These are phyloP conservation scores for Wickerhamomyces hampshirensis DNA, from an alignment of 805 yeast genomes.

Conservation along the genomic window DNA sequence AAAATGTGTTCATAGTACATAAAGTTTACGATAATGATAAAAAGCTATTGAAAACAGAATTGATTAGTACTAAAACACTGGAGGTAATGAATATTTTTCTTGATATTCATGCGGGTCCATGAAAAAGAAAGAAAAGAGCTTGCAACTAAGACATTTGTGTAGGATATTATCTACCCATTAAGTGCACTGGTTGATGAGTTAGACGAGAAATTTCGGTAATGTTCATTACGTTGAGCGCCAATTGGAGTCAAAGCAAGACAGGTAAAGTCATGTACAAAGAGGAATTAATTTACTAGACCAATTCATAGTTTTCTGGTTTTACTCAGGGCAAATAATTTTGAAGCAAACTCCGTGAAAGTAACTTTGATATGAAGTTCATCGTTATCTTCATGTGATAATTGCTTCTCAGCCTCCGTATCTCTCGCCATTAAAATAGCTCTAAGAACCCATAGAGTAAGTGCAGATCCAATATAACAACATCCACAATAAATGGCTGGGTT, in stretches of 20 bases:
- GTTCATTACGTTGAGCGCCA: no score
- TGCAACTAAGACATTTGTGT: no score
- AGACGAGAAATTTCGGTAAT: no score
- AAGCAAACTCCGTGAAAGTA: not conserved
- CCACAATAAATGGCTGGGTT: slow-evolving; percentile 59
- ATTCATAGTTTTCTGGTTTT: slow-evolving; percentile 10
- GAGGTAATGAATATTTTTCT: no score
- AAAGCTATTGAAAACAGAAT: no score
- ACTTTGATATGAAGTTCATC: slow-evolving; percentile 21
- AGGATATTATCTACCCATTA: no score
- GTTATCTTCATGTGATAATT: slow-evolving; percentile 24
- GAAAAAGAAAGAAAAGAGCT: no score
- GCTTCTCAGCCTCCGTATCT: slow-evolving; percentile 30
- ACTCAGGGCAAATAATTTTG: slow-evolving; percentile 9
- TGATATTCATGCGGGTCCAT: no score
- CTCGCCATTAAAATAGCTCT: slow-evolving; percentile 56
- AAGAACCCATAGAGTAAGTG: slow-evolving; percentile 35
- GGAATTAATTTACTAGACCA: not conserved
- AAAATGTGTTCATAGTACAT: no score
- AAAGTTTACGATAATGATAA: no score
- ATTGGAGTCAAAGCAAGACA: not conserved
- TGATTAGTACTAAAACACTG: no score
- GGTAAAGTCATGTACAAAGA: not conserved
- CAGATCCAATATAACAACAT: slow-evolving; percentile 43
- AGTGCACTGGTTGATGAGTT: no score